These are phyloP conservation scores for Fusarium austroafricanum DNA, from an alignment of 2,329 filamentous ascomycete species.

Conservation along the genomic window DNA sequence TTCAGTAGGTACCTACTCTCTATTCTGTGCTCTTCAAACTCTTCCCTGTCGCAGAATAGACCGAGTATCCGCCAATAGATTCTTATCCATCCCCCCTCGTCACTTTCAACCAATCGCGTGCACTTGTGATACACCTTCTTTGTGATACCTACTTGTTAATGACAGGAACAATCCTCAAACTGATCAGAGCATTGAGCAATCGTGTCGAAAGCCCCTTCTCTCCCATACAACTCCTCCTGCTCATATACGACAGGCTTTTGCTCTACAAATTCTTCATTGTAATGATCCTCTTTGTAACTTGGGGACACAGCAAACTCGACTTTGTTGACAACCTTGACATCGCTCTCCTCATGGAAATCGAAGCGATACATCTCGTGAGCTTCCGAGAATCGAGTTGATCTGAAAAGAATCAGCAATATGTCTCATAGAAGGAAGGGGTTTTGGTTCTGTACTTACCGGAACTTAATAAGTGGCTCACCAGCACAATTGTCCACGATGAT, in stretches of 20 bases:
- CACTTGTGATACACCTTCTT: background rate
- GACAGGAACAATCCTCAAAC: slow-evolving; percentile 25
- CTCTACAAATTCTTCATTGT: no score
- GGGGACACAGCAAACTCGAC: no score
- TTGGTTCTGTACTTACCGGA: slow-evolving; percentile 18
- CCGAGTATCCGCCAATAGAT: background rate
- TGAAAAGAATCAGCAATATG: slow-evolving; percentile 10
- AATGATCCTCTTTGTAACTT: no score
- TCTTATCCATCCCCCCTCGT: background rate
- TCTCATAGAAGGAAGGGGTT: background rate
- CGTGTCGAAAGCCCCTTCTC: slow-evolving; percentile 5
- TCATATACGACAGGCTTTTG: background rate
- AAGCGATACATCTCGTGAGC: slow-evolving; percentile 22
- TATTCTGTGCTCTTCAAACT: no score
- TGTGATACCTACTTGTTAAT: background rate
- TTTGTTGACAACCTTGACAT: background rate
- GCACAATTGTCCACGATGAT: slow-evolving; percentile 28
- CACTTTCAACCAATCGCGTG: background rate
- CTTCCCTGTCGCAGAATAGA: background rate
- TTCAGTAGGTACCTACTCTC: background rate
- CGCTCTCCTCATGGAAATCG: slow-evolving; percentile 5
- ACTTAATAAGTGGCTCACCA: slow-evolving; percentile 17
- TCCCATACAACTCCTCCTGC: background rate
- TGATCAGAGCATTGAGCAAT: slow-evolving; percentile 13
- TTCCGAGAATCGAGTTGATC: slow-evolving; percentile 34